Evolutionary conservation across 441 rosid species (phyloP).

Genomic region (Melastoma candidum): DNA sequence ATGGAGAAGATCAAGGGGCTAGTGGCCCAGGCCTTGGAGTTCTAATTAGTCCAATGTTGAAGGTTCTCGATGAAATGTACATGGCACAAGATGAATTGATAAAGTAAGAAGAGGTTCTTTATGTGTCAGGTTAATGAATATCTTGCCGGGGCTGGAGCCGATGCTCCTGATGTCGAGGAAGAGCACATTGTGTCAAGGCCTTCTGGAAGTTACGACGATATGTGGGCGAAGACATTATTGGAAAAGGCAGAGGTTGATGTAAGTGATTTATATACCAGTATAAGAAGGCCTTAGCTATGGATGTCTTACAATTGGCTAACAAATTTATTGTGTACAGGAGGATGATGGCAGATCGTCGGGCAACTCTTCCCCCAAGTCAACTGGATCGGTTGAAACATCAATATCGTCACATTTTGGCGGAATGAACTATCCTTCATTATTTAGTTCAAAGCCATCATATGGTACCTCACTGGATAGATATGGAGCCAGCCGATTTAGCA

Average conservation of each 20-base stretch:
- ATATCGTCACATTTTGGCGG: constrained; percentile 99
- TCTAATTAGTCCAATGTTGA: constrained; percentile 86
- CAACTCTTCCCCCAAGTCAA: constrained; percentile 92
- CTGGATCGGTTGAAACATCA: constrained; percentile 93
- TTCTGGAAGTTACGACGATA: constrained; percentile 96
- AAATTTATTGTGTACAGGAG: constrained; percentile 42
- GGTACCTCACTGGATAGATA: constrained; percentile 64
- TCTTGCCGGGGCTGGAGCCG: constrained; percentile 97
- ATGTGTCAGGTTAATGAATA: constrained; percentile 81
- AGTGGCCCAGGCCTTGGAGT: constrained; percentile 99
- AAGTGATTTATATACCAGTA: constrained; percentile 5
- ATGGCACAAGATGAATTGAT: constrained; percentile 93
- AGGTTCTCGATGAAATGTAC: constrained; percentile 97
- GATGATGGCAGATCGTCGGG: constrained; percentile 89
- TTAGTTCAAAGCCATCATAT: constrained; percentile 73
- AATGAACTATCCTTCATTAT: constrained; percentile 91
- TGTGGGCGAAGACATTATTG: constrained; percentile 99
- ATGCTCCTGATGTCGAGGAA: constrained; percentile 99
- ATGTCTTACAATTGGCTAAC: neutral
- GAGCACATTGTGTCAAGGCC: constrained; percentile 79
- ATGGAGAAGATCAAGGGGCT: constrained; percentile 99
- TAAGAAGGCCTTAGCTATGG: neutral
- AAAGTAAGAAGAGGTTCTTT: constrained; percentile 44
- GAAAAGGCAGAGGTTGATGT: constrained; percentile 87
- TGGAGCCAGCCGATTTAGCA: constrained; percentile 39